These are phyloP conservation scores for Pleurozium schreberi DNA, from an alignment of 225 moss, liverwort and hornwort genomes.

Conservation along the genomic window DNA sequence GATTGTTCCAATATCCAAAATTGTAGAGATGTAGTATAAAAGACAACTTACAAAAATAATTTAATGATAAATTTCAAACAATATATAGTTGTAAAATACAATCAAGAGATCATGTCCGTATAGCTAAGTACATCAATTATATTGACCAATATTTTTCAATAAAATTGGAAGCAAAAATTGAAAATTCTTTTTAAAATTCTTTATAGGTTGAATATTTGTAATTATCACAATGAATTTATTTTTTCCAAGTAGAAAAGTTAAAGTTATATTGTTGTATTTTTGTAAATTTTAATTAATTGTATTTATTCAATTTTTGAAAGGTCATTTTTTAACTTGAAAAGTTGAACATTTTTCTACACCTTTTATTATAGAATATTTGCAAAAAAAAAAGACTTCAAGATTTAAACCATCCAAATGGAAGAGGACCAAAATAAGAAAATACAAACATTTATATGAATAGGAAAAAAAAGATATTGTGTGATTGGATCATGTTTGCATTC, in stretches of 20 bases:
- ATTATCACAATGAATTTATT: neutral
- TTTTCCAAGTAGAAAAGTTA: rapidly evolving
- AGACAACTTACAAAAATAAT: neutral
- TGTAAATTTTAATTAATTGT: no score
- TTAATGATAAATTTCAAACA: neutral
- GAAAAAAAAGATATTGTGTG: no score
- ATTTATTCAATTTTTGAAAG: neutral
- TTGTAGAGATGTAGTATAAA: neutral
- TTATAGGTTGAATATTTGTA: neutral
- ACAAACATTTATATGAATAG: no score
- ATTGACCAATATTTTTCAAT: neutral
- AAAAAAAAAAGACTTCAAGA: no score
- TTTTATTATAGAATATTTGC: no score
- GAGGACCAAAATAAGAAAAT: no score
- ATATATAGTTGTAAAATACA: neutral
- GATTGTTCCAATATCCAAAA: neutral
- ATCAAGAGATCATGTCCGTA: neutral
- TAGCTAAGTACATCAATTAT: neutral
- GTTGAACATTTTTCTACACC: neutral
- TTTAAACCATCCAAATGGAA: no score
- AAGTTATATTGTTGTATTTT: neutral
- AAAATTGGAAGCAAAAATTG: neutral
- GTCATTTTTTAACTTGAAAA: neutral
- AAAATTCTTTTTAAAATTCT: no score
- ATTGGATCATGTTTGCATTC: no score